Evolutionary conservation across 2,329 filamentous ascomycete genomes (phyloP).

Genomic region (Sordariomycetes sp.): DNA sequence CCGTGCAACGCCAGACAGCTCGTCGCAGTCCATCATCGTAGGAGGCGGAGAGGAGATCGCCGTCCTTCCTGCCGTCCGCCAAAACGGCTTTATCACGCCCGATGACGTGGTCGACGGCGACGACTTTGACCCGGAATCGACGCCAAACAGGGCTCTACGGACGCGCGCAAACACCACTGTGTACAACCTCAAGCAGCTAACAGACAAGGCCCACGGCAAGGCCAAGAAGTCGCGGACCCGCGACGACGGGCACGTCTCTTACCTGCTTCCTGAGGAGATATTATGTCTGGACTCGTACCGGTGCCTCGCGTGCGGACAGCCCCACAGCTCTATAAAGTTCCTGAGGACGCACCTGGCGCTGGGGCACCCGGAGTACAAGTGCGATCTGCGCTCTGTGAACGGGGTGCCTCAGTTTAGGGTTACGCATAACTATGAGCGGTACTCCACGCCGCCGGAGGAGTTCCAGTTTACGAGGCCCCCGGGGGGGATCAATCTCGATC

Average conservation of each 20-base stretch:
- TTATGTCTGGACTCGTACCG: conserved; percentile 32
- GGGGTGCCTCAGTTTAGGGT: conserved; percentile 25
- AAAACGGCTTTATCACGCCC: conserved; percentile 3
- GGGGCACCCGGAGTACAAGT: conserved; percentile 30
- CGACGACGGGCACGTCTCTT: conserved; percentile 30
- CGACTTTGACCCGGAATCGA: conserved; percentile 30
- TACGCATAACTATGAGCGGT: conserved; percentile 15
- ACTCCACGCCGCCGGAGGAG: conserved; percentile 16
- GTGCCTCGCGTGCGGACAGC: conserved; percentile 36
- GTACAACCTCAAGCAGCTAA: conserved; percentile 48
- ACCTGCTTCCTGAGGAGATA: conserved; percentile 27
- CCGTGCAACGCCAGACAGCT: conserved; percentile 17
- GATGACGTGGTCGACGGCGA: conserved; percentile 10
- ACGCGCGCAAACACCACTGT: conserved; percentile 30
- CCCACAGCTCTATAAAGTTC: conserved; percentile 31
- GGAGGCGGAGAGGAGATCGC: conserved; percentile 4
- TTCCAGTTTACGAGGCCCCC: conserved; percentile 2
- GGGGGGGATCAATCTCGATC: not conserved
- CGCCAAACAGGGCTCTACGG: conserved; percentile 36
- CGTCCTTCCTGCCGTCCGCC: conserved; percentile 8
- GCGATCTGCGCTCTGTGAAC: conserved; percentile 21
- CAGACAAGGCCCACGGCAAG: conserved; percentile 40
- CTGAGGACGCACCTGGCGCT: conserved; percentile 33
- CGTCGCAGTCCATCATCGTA: conserved; percentile 29
- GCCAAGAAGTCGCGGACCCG: conserved; percentile 10